Evolutionary conservation across 2,329 filamentous ascomycete genomes (phyloP).

Genomic region (Falciphora oryzae): DNA sequence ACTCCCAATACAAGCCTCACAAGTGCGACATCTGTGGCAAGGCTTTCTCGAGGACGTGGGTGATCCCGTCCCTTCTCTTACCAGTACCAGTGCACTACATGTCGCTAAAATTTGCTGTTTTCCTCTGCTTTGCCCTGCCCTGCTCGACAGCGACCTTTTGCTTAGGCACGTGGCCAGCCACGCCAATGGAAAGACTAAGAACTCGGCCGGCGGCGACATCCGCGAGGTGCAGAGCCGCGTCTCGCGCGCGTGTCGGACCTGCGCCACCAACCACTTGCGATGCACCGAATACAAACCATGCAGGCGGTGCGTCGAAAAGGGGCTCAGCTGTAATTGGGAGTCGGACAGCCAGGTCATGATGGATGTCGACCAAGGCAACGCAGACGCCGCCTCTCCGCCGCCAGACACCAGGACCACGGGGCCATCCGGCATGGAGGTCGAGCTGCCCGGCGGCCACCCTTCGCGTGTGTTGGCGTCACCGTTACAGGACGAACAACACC

Average conservation of each 20-base stretch:
- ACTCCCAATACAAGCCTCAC: slow-evolving; percentile 2
- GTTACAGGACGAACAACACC: too few relatives aligned
- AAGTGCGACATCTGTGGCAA: slow-evolving; percentile 7
- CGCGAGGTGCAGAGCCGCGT: background rate
- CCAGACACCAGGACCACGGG: background rate
- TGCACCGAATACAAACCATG: slow-evolving; percentile 7
- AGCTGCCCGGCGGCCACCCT: background rate
- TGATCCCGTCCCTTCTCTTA: too few relatives aligned
- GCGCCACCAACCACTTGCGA: slow-evolving; percentile 3
- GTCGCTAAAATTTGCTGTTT: too few relatives aligned
- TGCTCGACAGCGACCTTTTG: background rate
- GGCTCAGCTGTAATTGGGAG: background rate
- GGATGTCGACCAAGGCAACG: background rate
- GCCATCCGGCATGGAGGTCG: background rate
- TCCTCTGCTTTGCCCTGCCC: too few relatives aligned
- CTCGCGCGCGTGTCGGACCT: slow-evolving; percentile 2
- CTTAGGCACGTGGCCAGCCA: slow-evolving; percentile 5
- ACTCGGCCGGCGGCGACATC: background rate
- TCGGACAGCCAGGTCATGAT: background rate
- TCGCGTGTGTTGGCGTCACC: background rate
- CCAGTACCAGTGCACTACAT: too few relatives aligned
- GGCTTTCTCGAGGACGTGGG: slow-evolving; percentile 5
- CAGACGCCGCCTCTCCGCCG: background rate
- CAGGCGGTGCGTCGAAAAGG: background rate
- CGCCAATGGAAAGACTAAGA: background rate